Base-by-base conservation (phyloP, 1,139 yeast genomes). In the Debaryomycetaceae sp. region DNA sequence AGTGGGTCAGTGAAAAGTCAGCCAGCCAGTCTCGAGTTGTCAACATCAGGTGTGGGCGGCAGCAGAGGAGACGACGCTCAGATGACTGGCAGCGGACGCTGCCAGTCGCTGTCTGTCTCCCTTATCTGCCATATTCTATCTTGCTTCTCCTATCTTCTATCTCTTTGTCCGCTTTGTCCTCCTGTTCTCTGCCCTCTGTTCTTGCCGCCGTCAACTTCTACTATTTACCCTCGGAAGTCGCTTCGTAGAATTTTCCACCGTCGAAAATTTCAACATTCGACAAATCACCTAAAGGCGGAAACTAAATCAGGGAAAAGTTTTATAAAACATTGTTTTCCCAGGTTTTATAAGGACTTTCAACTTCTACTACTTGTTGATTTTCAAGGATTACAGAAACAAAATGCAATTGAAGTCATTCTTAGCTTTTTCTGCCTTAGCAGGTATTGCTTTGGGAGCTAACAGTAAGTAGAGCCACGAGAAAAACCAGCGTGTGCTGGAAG, bases 361-460 rank as follows among this genome's bases (percentile, higher is more conserved):
- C 26, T 36, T 26, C 22, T 24, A 22, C 18, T 19, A 24, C 29
- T 30, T 30, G 15, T 30, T 8, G n/a, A 30, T 30, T n/a, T n/a
- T n/a, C 17, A 30, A 13, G 17, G n/a, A 41, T 15, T 40, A 38
- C 30, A 34, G 38, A 48, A n/a, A 41, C 37, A 53, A 43, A 49
- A 78, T 77, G 82, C 80, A 76, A 68, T 66, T 75, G 63, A 75
- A 67, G 61, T 63, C 73, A 50, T 50, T 74, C 49, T 51, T 72
- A 44, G 70, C 73, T 50, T 59, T 67, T 44, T 65, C 78, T 47
- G 73, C 77, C 52, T 56, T 74, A 41, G 63, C 75, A 45, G 74
- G 75, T 46, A 50, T 70, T 47, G 76, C 75, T 45, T 59, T 69
- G 44, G 76, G 70, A 56, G 73, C 74, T 43, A 67, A 79, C 68